Evolutionary conservation across 1,284 basidiomycete species (phyloP), one percentile per base, ranked within the genome.

Genomic region (Boletus mariae): DNA sequence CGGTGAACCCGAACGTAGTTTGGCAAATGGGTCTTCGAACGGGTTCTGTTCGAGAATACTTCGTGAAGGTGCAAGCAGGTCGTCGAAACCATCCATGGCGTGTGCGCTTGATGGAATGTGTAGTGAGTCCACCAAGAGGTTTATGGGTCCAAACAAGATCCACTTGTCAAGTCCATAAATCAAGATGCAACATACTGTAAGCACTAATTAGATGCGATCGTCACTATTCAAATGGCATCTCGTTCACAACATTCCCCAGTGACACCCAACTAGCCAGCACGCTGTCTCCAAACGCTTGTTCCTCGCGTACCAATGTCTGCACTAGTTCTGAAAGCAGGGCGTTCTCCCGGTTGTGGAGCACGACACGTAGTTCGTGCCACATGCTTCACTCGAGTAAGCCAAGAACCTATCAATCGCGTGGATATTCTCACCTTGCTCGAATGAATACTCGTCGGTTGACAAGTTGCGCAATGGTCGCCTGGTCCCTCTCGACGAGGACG

Each of bases 341-440:
- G 58, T 92, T 91, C 72, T 95, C 92, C 41, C 89, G 76, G 62
- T 94, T 93, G 69, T 95, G 92, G 47, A 94, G 73, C 28, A 95
- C 85, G 3, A 94, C 87, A 12, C 90, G 83, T 13, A 95, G 76
- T 69, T 96, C 93, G 62, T 94, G 90, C 92, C 93, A 96, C 80
- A 95, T 82, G 59, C 93, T 92, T 49, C 42, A 7, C 40, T 41
- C 46, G 56, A 38, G 23, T 56, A 47, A 53, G 37, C 15, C 34
- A 51, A 13, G n/a, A 37, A 25, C 37, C 42, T 32, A 51, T 35
- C 2, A 45, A 26, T 20, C 28, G 35, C 49, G 37, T 37, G 45
- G 29, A 55, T 25, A 41, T 12, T 67, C 83, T 61, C 60, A 91
- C 90, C 84, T 91, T 53, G 87, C 87, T 40, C 90, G 84, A 56